Percentiles rank a stretch among this genome's conserved stretches.
Evolutionary conservation across 805 yeast species (phyloP).

Genomic region (Lachancea kluyveri): DNA sequence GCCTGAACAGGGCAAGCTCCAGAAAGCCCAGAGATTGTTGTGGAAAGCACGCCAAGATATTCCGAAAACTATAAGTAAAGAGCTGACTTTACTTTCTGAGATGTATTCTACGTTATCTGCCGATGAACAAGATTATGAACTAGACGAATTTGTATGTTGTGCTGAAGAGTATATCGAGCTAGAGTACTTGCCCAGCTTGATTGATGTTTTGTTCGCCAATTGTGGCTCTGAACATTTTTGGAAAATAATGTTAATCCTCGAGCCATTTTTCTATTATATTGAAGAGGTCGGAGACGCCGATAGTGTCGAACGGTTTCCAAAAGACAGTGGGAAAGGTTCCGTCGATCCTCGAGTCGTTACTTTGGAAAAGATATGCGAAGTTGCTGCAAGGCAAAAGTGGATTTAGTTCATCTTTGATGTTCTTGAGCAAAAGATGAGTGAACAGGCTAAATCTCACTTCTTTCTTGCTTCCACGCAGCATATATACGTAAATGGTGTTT

Average conservation of each 20-base stretch:
- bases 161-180: slow-evolving; percentile 33
- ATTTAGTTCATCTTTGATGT: slow-evolving; percentile 10
- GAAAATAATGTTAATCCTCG: slow-evolving; percentile 31
- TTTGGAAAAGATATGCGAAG: slow-evolving; percentile 32
- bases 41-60: slow-evolving; percentile 32
- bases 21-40: slow-evolving; percentile 27
- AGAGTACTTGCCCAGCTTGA: slow-evolving; percentile 29
- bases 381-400: slow-evolving; percentile 34
- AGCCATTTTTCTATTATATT: slow-evolving; percentile 32
- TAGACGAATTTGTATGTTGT: slow-evolving; percentile 33
- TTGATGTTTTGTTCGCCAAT: slow-evolving; percentile 27
- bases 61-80: slow-evolving; percentile 31
- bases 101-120: slow-evolving; percentile 32
- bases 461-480: too few species aligned
- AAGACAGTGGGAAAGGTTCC: slow-evolving; percentile 17
- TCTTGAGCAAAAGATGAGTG: background rate
- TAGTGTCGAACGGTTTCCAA: slow-evolving; percentile 5
- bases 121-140: slow-evolving; percentile 32
- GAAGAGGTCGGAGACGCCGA: slow-evolving; percentile 28
- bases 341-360: slow-evolving; percentile 33
- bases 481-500: too few species aligned
- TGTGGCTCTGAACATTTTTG: slow-evolving; percentile 27
- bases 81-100: slow-evolving; percentile 29
- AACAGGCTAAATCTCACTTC: too few species aligned
- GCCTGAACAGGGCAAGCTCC: slow-evolving; percentile 20